A percentile compares a stretch with the other conserved stretches of the same genome.
phyloP scores from a whole-genome alignment of 2,329 filamentous ascomycete genomes.

The Hypomyces rosellus region DNA sequence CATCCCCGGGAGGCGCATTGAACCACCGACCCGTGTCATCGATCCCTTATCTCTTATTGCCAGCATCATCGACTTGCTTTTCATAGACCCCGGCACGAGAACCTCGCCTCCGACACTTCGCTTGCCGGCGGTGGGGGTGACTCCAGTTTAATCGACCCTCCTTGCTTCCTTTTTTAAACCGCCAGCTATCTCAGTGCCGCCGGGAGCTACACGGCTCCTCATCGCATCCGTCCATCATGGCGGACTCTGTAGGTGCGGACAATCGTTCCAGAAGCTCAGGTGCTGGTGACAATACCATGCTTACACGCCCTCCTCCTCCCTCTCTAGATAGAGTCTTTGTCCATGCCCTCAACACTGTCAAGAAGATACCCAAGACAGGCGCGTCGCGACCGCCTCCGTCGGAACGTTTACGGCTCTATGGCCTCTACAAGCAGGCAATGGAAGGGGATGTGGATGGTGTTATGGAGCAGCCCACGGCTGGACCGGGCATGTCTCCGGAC shows the following conservation, averaged over 20 bases:
- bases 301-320: background rate
- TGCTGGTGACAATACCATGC: background rate
- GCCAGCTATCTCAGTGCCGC: background rate
- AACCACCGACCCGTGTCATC: background rate
- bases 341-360: constrained; percentile 97
- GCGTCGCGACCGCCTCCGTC: constrained; percentile 78
- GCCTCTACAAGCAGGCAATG: constrained; percentile 98
- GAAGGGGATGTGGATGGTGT: constrained; percentile 94
- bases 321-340: constrained; percentile 88
- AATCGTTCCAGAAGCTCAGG: background rate
- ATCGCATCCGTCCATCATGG: constrained; percentile 22
- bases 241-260: constrained; percentile 33
- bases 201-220: constrained; percentile 8
- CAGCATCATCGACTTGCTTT: background rate
- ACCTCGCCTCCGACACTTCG: background rate
- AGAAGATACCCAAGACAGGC: constrained; percentile 92
- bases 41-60: background rate
- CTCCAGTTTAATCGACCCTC: background rate
- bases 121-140: background rate
- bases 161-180: background rate
- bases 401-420: constrained; percentile 89
- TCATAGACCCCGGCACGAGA: background rate
- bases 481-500: constrained; percentile 41
- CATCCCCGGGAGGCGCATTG: background rate
- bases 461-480: constrained; percentile 69